These are phyloP conservation scores for Pyrenochaeta sp. DNA, from an alignment of 2,329 filamentous ascomycete species.

Conservation along the genomic window DNA sequence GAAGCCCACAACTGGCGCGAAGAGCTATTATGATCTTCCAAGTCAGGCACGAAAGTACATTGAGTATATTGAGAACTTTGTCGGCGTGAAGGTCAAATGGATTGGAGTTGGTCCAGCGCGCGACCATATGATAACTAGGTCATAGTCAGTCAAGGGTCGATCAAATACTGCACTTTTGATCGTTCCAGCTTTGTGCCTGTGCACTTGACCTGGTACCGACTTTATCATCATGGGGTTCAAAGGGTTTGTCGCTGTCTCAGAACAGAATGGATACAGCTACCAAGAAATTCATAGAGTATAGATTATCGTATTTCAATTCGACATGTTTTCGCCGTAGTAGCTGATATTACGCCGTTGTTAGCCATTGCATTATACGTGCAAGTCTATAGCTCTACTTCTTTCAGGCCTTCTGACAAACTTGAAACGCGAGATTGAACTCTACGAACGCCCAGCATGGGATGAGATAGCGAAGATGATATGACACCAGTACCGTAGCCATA, in stretches of 20 bases:
- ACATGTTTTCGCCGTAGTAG: background rate
- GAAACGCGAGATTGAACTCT: too few relatives aligned
- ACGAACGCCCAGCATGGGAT: too few relatives aligned
- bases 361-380: too few relatives aligned
- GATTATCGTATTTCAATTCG: background rate
- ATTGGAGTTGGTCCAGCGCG: constrained; percentile 73
- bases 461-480: too few relatives aligned
- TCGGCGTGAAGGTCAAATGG: constrained; percentile 70
- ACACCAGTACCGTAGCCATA: too few relatives aligned
- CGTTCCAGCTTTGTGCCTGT: background rate
- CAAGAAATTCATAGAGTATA: background rate
- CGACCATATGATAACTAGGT: constrained; percentile 69
- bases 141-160: constrained; percentile 18
- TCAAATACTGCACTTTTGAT: constrained; percentile 5
- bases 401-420: too few relatives aligned
- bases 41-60: constrained; percentile 71
- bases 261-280: background rate
- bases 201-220: constrained; percentile 1
- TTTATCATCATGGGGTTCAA: background rate
- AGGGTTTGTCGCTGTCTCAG: background rate
- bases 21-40: constrained; percentile 70
- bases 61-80: constrained; percentile 71
- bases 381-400: too few relatives aligned
- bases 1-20: constrained; percentile 67
- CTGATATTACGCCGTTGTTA: too few relatives aligned